These are phyloP conservation scores for Fusarium papillatum DNA, from an alignment of 2,329 filamentous ascomycete genomes.

Conservation along the genomic window DNA sequence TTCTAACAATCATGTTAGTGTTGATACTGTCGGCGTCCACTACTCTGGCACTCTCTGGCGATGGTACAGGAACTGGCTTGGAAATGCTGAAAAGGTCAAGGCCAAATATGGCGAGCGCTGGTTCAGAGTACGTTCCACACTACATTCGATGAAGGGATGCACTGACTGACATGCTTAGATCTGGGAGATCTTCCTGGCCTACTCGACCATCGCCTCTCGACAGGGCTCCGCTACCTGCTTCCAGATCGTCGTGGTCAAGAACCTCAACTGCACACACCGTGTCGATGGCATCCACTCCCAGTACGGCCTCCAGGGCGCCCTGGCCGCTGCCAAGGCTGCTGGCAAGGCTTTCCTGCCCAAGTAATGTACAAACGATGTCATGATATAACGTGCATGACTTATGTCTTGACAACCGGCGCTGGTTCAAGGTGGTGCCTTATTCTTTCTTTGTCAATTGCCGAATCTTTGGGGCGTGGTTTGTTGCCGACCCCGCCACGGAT, in stretches of 20 bases:
- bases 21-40: slow-evolving; percentile 94
- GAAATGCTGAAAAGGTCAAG: slow-evolving; percentile 89
- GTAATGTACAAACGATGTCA: slow-evolving; percentile 7
- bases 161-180: slow-evolving; percentile 67
- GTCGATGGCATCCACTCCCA: slow-evolving; percentile 80
- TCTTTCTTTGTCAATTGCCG: neutral
- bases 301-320: slow-evolving; percentile 76
- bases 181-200: slow-evolving; percentile 93
- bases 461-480: neutral
- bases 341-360: slow-evolving; percentile 41
- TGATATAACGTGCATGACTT: neutral
- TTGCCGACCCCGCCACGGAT: neutral
- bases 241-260: slow-evolving; percentile 90
- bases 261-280: slow-evolving; percentile 89
- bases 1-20: slow-evolving; percentile 45
- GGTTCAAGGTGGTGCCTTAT: neutral
- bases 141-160: fast-evolving
- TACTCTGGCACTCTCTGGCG: slow-evolving; percentile 96
- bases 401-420: slow-evolving; percentile 4
- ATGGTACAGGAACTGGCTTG: slow-evolving; percentile 98
- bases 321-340: slow-evolving; percentile 48
- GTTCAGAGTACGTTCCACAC: slow-evolving; percentile 79
- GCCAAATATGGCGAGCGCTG: slow-evolving; percentile 93
- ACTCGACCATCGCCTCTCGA: slow-evolving; percentile 85
- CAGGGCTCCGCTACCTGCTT: slow-evolving; percentile 89